phyloP scores from a whole-genome alignment of 2,329 filamentous ascomycete genomes.

The Phialocephala sp. region DNA sequence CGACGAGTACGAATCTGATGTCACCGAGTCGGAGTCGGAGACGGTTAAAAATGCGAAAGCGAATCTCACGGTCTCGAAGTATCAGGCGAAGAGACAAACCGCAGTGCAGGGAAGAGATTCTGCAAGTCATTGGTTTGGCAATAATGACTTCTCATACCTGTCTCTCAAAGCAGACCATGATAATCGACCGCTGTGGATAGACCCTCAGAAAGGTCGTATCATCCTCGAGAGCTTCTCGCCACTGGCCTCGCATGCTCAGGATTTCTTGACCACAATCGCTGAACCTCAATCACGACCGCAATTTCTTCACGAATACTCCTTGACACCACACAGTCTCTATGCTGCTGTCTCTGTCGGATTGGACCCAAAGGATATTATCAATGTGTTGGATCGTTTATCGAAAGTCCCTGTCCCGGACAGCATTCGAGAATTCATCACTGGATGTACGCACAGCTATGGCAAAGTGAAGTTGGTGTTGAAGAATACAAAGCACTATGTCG shows the following conservation, averaged over 20 bases:
- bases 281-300: conserved; percentile 90
- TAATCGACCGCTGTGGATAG: conserved; percentile 92
- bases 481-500: conserved; percentile 92
- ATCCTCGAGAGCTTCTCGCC: conserved; percentile 95
- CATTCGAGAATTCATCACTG: conserved; percentile 75
- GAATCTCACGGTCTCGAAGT: conserved; percentile 55
- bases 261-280: conserved; percentile 94
- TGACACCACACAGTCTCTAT: conserved; percentile 92
- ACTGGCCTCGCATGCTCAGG: conserved; percentile 83
- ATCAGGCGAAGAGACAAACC: conserved; percentile 32
- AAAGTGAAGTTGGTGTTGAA: conserved; percentile 96
- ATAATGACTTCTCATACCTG: conserved; percentile 75
- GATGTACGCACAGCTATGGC: conserved; percentile 87
- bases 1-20: conserved; percentile 56
- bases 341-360: conserved; percentile 95
- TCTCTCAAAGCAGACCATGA: conserved; percentile 86
- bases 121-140: conserved; percentile 44
- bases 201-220: conserved; percentile 83
- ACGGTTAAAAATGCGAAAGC: conserved; percentile 64
- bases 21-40: conserved; percentile 56
- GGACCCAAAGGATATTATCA: conserved; percentile 86
- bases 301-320: conserved; percentile 90
- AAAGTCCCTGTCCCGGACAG: conserved; percentile 87
- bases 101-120: conserved; percentile 36
- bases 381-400: conserved; percentile 83